Evolutionary conservation across 208 protist genomes (phyloP), one percentile per base, ranked within the genome.

Genomic region (Leishmania turanica): DNA sequence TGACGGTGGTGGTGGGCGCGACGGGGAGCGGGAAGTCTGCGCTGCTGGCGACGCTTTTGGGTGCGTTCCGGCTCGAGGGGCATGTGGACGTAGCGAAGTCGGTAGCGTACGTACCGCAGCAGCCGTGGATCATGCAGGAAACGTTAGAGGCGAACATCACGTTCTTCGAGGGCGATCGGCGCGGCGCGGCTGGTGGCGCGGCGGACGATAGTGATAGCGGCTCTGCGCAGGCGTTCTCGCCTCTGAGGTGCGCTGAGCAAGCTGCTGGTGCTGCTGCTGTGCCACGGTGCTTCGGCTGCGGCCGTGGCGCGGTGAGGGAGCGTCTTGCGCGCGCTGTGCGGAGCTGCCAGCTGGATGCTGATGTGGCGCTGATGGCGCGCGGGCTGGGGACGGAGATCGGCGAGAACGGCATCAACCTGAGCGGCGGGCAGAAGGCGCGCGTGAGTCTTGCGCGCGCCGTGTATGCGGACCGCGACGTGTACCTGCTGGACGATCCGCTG

Each of bases 61-160:
- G 88, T 49, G 56, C 74, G 53, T 71, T 94, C 62, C 74, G 74
- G 47, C 75, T 79, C 72, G 58, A 62, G 34, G 75, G 80, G 31
- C 72, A 40, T 62, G 80, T 75, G 53, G 1, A n/a, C 37, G 80
- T 79, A n/a, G 31, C 34, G 72, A 40, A 24, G 73, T 74, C 78
- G 40, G 86, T 99, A 49, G 95, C 95, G 13, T 99, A 98, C 81
- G 91, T 93, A 54, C 87, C 97, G 19, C 98, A 99, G 85, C 87
- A 96, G 80, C 82, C 97, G 51, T 99, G 94, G 91, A 95, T 99
- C n/a, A 91, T 97, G 83, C 97, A 99, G 81, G 89, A 88, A 15
- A 98, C 97, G n/a, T 31, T 99, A 13, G 82, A 86, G 19, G 92
- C 98, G 11, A 99, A 99, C 82, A 96, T 99, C 65, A 69, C 96